Evolutionary conservation across 495 filamentous ascomycete species (phyloP).

Genomic region (Daldinia vernicosa): DNA sequence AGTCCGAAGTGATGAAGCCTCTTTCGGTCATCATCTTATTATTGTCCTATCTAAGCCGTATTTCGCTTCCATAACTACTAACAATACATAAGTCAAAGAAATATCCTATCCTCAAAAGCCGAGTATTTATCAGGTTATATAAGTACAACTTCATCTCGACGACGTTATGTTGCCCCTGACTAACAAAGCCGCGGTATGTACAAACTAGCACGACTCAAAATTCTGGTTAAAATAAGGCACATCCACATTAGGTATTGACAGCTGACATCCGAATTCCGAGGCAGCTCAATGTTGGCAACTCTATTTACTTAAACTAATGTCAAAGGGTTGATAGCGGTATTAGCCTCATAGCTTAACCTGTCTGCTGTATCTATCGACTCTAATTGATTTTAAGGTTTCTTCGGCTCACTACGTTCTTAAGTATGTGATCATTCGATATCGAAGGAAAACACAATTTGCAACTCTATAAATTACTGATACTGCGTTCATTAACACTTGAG

Average conservation of each 20-base stretch:
- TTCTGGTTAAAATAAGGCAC: background rate
- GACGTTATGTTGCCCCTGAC: slow-evolving; percentile 3
- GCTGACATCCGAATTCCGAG: background rate
- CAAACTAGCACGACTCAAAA: slow-evolving; percentile 6
- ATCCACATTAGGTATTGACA: background rate
- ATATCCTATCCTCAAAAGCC: background rate
- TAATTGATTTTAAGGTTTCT: background rate
- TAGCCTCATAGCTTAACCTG: background rate
- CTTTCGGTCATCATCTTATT: background rate
- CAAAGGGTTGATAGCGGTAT: background rate
- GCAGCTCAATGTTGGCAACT: background rate
- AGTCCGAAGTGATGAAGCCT: background rate
- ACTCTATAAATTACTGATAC: background rate
- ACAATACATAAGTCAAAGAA: background rate
- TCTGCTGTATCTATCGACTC: background rate
- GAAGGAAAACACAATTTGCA: background rate
- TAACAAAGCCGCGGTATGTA: background rate
- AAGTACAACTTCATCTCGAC: background rate
- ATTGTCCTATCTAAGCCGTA: background rate
- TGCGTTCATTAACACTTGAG: background rate
- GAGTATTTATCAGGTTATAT: background rate
- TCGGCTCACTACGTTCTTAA: background rate
- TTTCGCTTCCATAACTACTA: slow-evolving; percentile 2
- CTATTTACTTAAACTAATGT: background rate
- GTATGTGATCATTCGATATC: background rate